These are phyloP conservation scores for Schoenoplectus triqueter DNA, from an alignment of 202 grass and related monocot genomes.

Conservation along the genomic window DNA sequence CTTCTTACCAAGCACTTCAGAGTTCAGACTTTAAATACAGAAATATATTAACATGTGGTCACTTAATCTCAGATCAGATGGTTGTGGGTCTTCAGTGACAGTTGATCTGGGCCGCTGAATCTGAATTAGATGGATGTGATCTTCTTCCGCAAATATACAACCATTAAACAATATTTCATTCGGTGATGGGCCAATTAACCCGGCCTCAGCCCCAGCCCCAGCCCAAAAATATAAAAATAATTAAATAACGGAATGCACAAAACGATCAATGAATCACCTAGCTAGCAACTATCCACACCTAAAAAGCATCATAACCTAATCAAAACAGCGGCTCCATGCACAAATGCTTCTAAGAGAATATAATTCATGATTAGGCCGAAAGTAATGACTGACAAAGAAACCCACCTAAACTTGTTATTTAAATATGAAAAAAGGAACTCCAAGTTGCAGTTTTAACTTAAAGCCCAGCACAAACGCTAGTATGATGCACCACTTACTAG, in stretches of 20 bases:
- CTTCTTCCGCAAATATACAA: too few relatives aligned
- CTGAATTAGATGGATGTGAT: too few relatives aligned
- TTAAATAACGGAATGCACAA: neutral
- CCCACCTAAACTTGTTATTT: neutral
- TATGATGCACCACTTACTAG: neutral
- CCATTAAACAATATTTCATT: too few relatives aligned
- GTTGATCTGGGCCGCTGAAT: too few relatives aligned
- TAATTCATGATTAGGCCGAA: neutral
- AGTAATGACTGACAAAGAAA: conserved; percentile 3
- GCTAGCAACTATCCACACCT: neutral
- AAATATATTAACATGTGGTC: too few relatives aligned
- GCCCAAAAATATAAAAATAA: neutral
- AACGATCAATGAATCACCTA: neutral
- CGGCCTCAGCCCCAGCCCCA: neutral
- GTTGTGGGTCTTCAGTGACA: too few relatives aligned
- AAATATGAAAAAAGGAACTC: neutral
- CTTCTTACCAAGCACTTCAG: too few relatives aligned
- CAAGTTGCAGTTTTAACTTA: neutral
- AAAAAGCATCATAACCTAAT: neutral
- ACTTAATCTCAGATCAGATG: too few relatives aligned
- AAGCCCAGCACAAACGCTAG: neutral
- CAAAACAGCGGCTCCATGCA: neutral
- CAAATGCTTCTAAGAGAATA: neutral
- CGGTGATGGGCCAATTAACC: neutral
- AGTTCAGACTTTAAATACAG: too few relatives aligned